A percentile compares a stretch with the other conserved stretches of the same genome.
These are phyloP conservation scores for Poa annua DNA, from an alignment of 176 grass and related monocot species.

Conservation along the genomic window DNA sequence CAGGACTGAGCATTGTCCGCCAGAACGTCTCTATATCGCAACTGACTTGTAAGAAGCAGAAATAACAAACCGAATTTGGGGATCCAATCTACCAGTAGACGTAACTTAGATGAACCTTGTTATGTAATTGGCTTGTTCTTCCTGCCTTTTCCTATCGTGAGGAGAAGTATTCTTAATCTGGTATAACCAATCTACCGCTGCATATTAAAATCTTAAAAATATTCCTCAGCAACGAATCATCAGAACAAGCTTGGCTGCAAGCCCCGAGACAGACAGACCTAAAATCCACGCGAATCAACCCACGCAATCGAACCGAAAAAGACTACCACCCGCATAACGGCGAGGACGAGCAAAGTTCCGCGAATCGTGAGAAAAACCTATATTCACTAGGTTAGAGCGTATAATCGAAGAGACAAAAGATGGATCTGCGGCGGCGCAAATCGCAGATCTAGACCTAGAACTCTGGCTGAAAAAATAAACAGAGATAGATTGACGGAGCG, in stretches of 20 bases:
- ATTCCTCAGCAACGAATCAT: neutral
- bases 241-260: neutral
- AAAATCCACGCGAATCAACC: neutral
- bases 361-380: neutral
- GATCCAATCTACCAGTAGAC: neutral
- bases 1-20: neutral
- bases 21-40: neutral
- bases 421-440: slow-evolving; percentile 1
- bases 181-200: neutral
- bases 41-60: neutral
- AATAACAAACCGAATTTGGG: neutral
- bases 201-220: neutral
- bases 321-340: neutral
- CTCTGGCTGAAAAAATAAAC: neutral
- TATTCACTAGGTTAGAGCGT: neutral
- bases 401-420: neutral
- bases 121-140: neutral
- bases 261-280: neutral
- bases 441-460: slow-evolving; percentile 12
- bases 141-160: neutral
- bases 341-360: neutral
- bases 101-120: neutral
- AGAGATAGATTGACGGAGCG: neutral
- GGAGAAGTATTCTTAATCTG: too few species aligned
- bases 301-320: neutral